Percentiles rank a stretch among this genome's conserved stretches.
These are phyloP conservation scores for Kluyveromyces sp. DNA, from an alignment of 1,139 yeast genomes.

Conservation along the genomic window DNA sequence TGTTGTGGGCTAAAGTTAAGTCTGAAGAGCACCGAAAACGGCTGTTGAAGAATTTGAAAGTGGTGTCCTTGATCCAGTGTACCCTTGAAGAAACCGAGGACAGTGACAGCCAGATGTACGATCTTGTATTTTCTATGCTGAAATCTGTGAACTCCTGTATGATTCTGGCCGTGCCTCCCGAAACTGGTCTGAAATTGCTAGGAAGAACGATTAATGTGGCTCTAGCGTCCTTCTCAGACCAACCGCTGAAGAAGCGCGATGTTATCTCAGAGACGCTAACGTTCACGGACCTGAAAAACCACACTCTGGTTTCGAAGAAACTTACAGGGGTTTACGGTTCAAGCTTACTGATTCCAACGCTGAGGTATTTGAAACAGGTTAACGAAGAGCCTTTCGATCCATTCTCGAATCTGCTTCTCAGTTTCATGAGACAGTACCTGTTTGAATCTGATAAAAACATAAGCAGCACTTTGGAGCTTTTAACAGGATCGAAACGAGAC, in stretches of 20 bases:
- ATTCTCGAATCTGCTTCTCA: conserved; percentile 7
- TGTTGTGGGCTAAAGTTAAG: conserved; percentile 36
- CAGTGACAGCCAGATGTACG: conserved; percentile 12
- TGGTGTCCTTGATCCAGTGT: conserved; percentile 27
- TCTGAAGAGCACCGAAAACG: conserved; percentile 26
- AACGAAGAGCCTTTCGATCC: conserved; percentile 1
- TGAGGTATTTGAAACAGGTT: conserved; percentile 16
- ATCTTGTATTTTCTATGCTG: conserved; percentile 20
- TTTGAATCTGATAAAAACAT: conserved; percentile 17
- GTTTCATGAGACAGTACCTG: conserved; percentile 15
- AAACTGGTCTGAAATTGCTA: conserved; percentile 19
- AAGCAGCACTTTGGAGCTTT: conserved; percentile 16
- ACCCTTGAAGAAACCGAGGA: conserved; percentile 14
- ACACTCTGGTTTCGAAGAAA: conserved; percentile 14
- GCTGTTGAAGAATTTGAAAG: conserved; percentile 36
- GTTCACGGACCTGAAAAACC: conserved; percentile 18
- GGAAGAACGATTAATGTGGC: conserved; percentile 18
- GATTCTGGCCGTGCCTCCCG: conserved; percentile 23
- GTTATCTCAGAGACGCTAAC: conserved; percentile 18
- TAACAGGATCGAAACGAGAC: conserved; percentile 14
- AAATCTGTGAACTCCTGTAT: conserved; percentile 24
- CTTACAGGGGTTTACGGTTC: conserved; percentile 18
- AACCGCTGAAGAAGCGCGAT: conserved; percentile 7
- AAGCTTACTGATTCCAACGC: conserved; percentile 19
- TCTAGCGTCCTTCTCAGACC: conserved; percentile 2